Percentiles rank a stretch among this genome's conserved stretches.
These are phyloP conservation scores for Naematelia aurantialba DNA, from an alignment of 768 basidiomycete species.

Conservation along the genomic window DNA sequence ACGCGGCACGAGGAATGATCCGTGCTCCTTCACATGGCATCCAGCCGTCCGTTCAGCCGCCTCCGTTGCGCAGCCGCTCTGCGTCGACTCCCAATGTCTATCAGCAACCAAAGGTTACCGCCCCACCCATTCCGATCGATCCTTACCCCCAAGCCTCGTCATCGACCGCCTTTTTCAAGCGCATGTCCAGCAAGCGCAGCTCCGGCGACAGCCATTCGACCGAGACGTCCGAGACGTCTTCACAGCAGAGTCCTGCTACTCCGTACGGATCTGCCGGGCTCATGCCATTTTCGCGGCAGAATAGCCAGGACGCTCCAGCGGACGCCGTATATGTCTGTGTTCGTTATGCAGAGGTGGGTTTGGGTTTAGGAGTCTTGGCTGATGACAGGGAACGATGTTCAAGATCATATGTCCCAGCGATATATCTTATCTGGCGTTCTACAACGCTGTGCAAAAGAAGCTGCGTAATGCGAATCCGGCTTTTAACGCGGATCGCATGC, in stretches of 20 bases:
- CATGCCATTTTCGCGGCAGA: constrained; percentile 1
- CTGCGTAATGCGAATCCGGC: background rate
- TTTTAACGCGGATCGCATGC: constrained; percentile 5
- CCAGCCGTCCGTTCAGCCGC: constrained; percentile 18
- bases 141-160: background rate
- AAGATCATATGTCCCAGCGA: background rate
- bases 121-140: constrained; percentile 9
- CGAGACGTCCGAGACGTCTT: constrained; percentile 60
- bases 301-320: background rate
- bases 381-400: background rate
- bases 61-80: constrained; percentile 50
- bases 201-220: constrained; percentile 44
- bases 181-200: constrained; percentile 39
- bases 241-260: constrained; percentile 54
- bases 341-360: background rate
- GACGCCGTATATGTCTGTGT: background rate
- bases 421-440: background rate
- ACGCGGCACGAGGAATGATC: constrained; percentile 29
- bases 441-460: constrained; percentile 1
- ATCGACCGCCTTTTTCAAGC: constrained; percentile 19
- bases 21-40: constrained; percentile 35
- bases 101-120: constrained; percentile 32
- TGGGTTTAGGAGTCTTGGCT: background rate
- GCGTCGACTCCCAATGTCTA: constrained; percentile 53
- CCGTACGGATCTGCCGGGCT: constrained; percentile 49